A percentile compares a stretch with the other conserved stretches of the same genome.
These are phyloP conservation scores for Paspalum vaginatum DNA, from an alignment of 176 grass and related monocot genomes.

Conservation along the genomic window DNA sequence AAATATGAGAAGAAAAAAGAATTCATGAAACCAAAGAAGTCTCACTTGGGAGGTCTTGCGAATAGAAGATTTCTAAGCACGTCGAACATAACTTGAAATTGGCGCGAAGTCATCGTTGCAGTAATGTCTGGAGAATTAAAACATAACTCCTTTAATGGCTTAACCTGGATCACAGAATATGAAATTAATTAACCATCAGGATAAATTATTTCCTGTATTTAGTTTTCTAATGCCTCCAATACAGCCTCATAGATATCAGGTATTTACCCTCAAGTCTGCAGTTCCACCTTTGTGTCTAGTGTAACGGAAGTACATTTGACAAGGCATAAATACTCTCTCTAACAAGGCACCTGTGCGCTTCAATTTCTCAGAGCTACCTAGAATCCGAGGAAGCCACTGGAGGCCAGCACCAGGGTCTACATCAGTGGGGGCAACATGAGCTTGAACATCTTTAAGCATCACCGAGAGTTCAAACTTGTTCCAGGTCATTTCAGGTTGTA, in stretches of 20 bases:
- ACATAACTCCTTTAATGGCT: slow-evolving; percentile 85
- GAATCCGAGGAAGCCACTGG: slow-evolving; percentile 91
- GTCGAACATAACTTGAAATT: slow-evolving; percentile 99
- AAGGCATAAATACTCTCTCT: slow-evolving; percentile 99
- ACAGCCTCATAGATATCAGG: not conserved
- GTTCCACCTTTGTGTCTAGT: slow-evolving; percentile 96
- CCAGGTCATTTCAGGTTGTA: slow-evolving; percentile 96
- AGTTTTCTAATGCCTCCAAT: slow-evolving; percentile 32
- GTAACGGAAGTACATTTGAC: slow-evolving; percentile 96
- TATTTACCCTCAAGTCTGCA: slow-evolving; percentile 86
- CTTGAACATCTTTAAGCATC: slow-evolving; percentile 97
- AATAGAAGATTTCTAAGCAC: slow-evolving; percentile 96
- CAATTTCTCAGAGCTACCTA: slow-evolving; percentile 77
- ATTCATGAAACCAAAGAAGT: slow-evolving; percentile 37
- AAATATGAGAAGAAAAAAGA: not conserved
- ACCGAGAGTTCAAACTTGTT: slow-evolving; percentile 76
- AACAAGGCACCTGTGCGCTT: slow-evolving; percentile 93
- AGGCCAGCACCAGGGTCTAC: slow-evolving; percentile 98
- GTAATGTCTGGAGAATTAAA: slow-evolving; percentile 98
- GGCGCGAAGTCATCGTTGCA: slow-evolving; percentile 96
- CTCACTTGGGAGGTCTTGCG: slow-evolving; percentile 90
- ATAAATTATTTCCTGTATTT: slow-evolving; percentile 32
- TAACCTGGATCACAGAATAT: slow-evolving; percentile 63
- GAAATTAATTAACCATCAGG: slow-evolving; percentile 33
- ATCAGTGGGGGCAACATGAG: slow-evolving; percentile 99